Percentiles rank a stretch among this genome's conserved stretches.
phyloP scores from a whole-genome alignment of 495 filamentous ascomycete species.

The Letharia lupina region DNA sequence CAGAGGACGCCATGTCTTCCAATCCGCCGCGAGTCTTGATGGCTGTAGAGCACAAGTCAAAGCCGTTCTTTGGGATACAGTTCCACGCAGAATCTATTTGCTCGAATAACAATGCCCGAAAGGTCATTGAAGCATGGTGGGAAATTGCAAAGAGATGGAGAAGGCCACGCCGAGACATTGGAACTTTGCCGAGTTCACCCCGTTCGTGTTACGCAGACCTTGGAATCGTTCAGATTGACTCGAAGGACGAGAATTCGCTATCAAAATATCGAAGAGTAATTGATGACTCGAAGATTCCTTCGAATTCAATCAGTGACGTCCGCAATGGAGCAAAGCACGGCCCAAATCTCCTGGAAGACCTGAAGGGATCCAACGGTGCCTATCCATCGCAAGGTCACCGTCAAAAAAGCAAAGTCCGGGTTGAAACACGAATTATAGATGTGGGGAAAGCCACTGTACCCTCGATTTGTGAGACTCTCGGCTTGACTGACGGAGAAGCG shows the following conservation, averaged over 20 bases:
- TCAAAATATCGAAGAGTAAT: background rate
- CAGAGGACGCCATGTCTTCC: background rate
- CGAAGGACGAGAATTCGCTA: background rate
- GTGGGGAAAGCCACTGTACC: slow-evolving; percentile 32
- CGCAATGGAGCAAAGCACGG: background rate
- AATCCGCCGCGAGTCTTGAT: slow-evolving; percentile 53
- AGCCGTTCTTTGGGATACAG: slow-evolving; percentile 86
- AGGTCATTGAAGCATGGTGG: slow-evolving; percentile 75
- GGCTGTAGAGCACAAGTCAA: slow-evolving; percentile 57
- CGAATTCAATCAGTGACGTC: background rate
- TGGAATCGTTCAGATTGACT: background rate
- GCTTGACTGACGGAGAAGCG: slow-evolving; percentile 33
- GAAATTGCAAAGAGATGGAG: slow-evolving; percentile 39
- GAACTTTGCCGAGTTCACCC: too few species aligned
- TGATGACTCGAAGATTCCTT: background rate
- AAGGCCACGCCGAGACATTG: background rate
- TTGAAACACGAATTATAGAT: background rate
- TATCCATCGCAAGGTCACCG: slow-evolving; percentile 20
- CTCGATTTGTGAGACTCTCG: slow-evolving; percentile 42
- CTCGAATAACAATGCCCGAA: slow-evolving; percentile 58
- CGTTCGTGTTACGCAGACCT: background rate
- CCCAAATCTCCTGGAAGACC: background rate
- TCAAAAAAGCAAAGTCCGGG: background rate
- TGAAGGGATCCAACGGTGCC: background rate
- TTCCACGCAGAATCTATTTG: slow-evolving; percentile 95